Conservation (phyloP, 345 rosid species). For the Sisymbrium irio region DNA sequence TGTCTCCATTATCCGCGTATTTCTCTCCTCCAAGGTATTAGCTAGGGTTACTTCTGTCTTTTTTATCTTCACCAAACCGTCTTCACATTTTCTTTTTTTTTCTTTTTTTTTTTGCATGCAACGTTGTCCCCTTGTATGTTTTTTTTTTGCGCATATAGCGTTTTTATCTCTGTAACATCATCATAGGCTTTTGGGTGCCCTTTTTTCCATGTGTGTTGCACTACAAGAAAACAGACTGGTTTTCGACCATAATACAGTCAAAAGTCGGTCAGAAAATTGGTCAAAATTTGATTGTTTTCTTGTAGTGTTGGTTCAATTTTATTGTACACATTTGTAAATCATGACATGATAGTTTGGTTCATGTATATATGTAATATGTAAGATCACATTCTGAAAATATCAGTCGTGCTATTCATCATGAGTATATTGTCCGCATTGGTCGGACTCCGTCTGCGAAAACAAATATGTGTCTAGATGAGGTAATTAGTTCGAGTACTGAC, state of each 20-base stretch:
- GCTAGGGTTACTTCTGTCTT: neutral
- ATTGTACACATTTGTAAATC: slow-evolving; percentile 13
- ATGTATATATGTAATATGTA: neutral
- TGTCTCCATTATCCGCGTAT: slow-evolving; percentile 43
- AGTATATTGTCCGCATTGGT: neutral
- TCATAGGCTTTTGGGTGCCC: neutral
- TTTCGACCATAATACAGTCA: too few relatives aligned
- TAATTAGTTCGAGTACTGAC: neutral
- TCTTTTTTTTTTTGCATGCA: neutral
- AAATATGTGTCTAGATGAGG: neutral
- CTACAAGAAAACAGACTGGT: too few relatives aligned
- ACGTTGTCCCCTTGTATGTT: neutral
- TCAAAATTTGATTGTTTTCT: too few relatives aligned
- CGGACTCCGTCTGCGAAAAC: neutral
- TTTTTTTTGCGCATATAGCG: neutral
- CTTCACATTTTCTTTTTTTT: neutral
- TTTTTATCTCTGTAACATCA: neutral
- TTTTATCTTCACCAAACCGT: neutral
- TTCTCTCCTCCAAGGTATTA: slow-evolving; percentile 35
- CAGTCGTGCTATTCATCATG: neutral
- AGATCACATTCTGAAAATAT: neutral
- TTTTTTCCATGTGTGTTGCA: neutral
- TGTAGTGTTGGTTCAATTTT: slow-evolving; percentile 6
- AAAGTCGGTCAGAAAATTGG: too few relatives aligned
- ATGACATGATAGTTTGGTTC: neutral